phyloP scores from a whole-genome alignment of 2,329 filamentous ascomycete genomes.

The Hysterium pulicare region DNA sequence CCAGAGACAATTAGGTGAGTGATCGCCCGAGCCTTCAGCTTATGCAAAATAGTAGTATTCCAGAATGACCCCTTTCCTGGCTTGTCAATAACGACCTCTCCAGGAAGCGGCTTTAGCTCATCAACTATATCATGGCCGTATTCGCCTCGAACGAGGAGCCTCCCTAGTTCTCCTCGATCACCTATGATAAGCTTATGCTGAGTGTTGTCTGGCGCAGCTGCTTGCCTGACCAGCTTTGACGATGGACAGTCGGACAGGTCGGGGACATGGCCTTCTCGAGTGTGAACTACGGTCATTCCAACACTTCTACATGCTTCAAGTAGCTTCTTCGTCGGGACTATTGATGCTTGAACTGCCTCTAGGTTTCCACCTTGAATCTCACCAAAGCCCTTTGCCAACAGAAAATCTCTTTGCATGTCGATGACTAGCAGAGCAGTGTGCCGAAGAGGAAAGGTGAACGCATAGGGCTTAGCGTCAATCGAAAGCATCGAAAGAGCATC shows the following conservation, averaged over 20 bases:
- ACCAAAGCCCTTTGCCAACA: conserved; percentile 50
- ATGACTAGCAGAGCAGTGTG: conserved; percentile 51
- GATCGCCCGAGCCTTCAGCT: conserved; percentile 53
- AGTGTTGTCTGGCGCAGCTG: conserved; percentile 44
- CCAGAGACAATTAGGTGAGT: conserved; percentile 58
- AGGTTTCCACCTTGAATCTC: conserved; percentile 49
- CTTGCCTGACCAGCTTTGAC: conserved; percentile 50
- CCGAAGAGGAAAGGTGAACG: conserved; percentile 45
- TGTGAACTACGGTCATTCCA: conserved; percentile 48
- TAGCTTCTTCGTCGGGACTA: conserved; percentile 41
- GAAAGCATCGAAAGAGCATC: conserved; percentile 15
- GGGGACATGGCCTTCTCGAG: conserved; percentile 49
- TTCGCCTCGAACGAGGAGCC: conserved; percentile 52
- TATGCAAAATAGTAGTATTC: conserved; percentile 53
- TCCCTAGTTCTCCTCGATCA: conserved; percentile 52
- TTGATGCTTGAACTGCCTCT: conserved; percentile 36
- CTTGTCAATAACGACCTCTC: conserved; percentile 57
- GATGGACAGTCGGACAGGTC: conserved; percentile 54
- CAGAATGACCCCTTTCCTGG: conserved; percentile 59
- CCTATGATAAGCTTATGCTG: conserved; percentile 50
- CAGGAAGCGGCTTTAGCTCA: conserved; percentile 50
- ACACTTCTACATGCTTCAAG: conserved; percentile 42
- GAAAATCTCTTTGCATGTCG: conserved; percentile 53
- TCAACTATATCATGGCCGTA: conserved; percentile 55
- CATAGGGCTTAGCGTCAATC: conserved; percentile 44